Evolutionary conservation across 768 basidiomycete genomes (phyloP).

Genomic region (Clathrus columnatus): DNA sequence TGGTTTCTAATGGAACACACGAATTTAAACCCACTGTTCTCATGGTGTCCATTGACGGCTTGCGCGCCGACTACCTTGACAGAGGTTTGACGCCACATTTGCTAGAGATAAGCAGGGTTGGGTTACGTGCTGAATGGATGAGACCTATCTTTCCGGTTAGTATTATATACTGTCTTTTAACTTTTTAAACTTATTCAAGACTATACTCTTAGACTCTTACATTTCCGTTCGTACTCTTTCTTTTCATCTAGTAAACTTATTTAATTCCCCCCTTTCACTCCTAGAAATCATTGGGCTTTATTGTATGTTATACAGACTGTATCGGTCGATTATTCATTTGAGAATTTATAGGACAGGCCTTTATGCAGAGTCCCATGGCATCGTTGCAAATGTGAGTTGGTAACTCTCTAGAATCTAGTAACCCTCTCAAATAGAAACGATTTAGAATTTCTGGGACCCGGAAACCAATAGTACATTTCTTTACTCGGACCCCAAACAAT

Average conservation of each 20-base stretch:
- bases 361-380: conserved; percentile 84
- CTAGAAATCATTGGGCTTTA: conserved; percentile 82
- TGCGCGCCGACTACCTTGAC: conserved; percentile 86
- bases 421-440: background rate
- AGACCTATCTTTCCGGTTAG: conserved; percentile 79
- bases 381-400: conserved; percentile 69
- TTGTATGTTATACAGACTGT: conserved; percentile 40
- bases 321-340: conserved; percentile 6
- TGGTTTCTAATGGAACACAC: conserved; percentile 76
- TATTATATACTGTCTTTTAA: conserved; percentile 3
- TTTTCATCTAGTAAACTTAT: conserved; percentile 6
- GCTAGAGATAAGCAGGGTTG: conserved; percentile 69
- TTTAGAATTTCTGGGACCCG: conserved; percentile 85
- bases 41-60: conserved; percentile 80
- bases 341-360: conserved; percentile 64
- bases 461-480: conserved; percentile 50
- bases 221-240: conserved; percentile 59
- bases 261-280: background rate
- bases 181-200: background rate
- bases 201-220: conserved; percentile 56
- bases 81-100: conserved; percentile 79
- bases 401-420: background rate
- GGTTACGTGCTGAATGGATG: conserved; percentile 83
- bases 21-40: conserved; percentile 73
- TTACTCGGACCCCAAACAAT: conserved; percentile 54